A percentile compares a stretch with the other conserved stretches of the same genome.
These are phyloP conservation scores for Myochromella boudieri DNA, from an alignment of 768 basidiomycete genomes.

Conservation along the genomic window DNA sequence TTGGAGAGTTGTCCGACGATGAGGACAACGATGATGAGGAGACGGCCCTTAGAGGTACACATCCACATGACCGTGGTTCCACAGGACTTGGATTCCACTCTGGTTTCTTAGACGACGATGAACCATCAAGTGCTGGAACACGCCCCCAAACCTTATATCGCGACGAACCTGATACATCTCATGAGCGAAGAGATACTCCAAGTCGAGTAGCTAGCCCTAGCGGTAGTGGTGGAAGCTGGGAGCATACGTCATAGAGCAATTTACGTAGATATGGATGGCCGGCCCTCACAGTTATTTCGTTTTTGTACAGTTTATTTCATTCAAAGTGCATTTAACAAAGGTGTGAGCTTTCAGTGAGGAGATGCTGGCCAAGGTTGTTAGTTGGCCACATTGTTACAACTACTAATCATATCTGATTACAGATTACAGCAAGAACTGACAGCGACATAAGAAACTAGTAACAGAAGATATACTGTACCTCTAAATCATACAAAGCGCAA, in stretches of 20 bases:
- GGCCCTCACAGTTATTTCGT: too few species aligned
- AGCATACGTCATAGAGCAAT: slow-evolving; percentile 49
- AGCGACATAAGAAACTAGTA: too few species aligned
- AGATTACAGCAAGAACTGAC: slow-evolving; percentile 4
- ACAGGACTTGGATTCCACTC: slow-evolving; percentile 65
- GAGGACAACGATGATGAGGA: slow-evolving; percentile 77
- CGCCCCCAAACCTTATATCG: slow-evolving; percentile 36
- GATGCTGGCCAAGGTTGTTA: too few species aligned
- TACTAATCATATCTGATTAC: not conserved
- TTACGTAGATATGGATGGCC: not conserved
- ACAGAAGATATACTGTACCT: not conserved
- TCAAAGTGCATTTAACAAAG: too few species aligned
- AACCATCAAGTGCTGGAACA: slow-evolving; percentile 36
- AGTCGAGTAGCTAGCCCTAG: slow-evolving; percentile 32
- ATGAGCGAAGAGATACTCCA: slow-evolving; percentile 13
- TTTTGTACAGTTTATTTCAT: too few species aligned
- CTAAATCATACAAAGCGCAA: slow-evolving; percentile 63
- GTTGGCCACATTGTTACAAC: not conserved
- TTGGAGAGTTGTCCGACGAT: slow-evolving; percentile 86
- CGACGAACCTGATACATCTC: slow-evolving; percentile 52
- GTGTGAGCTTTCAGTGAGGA: too few species aligned
- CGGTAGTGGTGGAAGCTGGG: slow-evolving; percentile 71
- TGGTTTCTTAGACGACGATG: slow-evolving; percentile 83
- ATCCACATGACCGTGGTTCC: slow-evolving; percentile 31
- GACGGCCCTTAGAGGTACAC: slow-evolving; percentile 53